A percentile compares a stretch with the other conserved stretches of the same genome.
These are phyloP conservation scores for Fusarium sp. DNA, from an alignment of 2,329 filamentous ascomycete species.

Conservation along the genomic window DNA sequence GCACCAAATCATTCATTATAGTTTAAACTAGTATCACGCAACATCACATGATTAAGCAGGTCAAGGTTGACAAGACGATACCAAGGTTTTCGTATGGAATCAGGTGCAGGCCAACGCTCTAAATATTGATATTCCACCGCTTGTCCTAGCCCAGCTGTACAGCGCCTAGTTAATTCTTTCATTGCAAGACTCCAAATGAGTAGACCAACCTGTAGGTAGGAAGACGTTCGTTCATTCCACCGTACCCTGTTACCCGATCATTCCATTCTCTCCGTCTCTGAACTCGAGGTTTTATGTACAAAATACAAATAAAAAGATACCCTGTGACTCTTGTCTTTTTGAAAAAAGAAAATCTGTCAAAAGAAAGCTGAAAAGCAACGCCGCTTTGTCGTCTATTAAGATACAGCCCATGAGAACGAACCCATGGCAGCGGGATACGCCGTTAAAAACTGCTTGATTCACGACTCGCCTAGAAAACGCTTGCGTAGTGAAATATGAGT, in stretches of 20 bases:
- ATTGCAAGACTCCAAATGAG: constrained; percentile 33
- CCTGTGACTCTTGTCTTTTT: constrained; percentile 30
- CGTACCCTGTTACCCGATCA: constrained; percentile 20
- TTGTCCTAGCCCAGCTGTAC: constrained; percentile 38
- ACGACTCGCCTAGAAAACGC: constrained; percentile 1
- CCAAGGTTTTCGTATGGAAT: background rate
- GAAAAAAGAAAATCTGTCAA: constrained; percentile 14
- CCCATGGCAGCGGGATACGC: background rate
- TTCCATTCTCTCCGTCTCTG: constrained; percentile 19
- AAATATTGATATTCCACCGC: constrained; percentile 26
- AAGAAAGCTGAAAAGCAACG: constrained; percentile 28
- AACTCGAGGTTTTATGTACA: constrained; percentile 30
- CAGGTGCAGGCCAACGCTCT: constrained; percentile 28
- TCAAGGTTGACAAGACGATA: background rate
- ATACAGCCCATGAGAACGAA: constrained; percentile 19
- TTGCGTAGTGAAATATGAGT: constrained; percentile 2
- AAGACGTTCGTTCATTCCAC: constrained; percentile 12
- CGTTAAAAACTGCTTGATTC: background rate
- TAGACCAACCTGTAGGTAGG: constrained; percentile 23
- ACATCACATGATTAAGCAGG: background rate
- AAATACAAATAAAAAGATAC: constrained; percentile 11
- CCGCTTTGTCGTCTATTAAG: constrained; percentile 29
- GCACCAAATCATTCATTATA: constrained; percentile 12
- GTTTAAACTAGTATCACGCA: background rate
- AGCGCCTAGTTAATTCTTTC: constrained; percentile 33